These are phyloP conservation scores for Pythium grandisporangium DNA, from an alignment of 352 stramenopile species.

Conservation along the genomic window DNA sequence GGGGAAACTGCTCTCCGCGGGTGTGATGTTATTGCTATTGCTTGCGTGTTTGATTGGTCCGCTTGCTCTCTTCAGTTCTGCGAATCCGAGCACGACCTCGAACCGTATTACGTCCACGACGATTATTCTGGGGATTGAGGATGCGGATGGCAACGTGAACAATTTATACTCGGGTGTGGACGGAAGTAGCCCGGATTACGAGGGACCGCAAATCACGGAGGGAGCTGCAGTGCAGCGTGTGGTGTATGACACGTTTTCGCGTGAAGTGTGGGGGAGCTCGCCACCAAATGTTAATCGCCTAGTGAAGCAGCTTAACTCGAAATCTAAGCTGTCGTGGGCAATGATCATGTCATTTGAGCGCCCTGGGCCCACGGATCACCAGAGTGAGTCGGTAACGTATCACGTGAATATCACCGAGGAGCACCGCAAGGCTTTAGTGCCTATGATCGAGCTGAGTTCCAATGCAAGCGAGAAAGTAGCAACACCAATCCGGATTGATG, in stretches of 20 bases:
- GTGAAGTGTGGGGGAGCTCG: slow-evolving; percentile 62
- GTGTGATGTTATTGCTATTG: slow-evolving; percentile 72
- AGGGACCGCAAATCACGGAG: slow-evolving; percentile 58
- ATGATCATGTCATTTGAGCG: slow-evolving; percentile 61
- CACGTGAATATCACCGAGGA: slow-evolving; percentile 28
- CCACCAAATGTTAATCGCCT: slow-evolving; percentile 65
- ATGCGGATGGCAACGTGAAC: slow-evolving; percentile 67
- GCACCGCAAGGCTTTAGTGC: slow-evolving; percentile 55
- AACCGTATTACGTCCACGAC: slow-evolving; percentile 60
- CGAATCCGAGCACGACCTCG: slow-evolving; percentile 68
- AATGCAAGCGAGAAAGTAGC: slow-evolving; percentile 11
- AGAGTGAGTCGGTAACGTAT: slow-evolving; percentile 50
- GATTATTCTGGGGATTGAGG: slow-evolving; percentile 63
- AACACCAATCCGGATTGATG: slow-evolving; percentile 32
- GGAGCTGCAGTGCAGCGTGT: slow-evolving; percentile 70
- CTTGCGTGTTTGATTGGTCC: slow-evolving; percentile 70
- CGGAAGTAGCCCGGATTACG: slow-evolving; percentile 58
- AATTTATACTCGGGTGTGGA: slow-evolving; percentile 66
- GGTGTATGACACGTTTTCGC: slow-evolving; percentile 70
- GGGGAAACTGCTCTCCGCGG: slow-evolving; percentile 58
- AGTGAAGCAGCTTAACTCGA: slow-evolving; percentile 62
- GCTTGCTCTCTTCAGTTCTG: slow-evolving; percentile 78
- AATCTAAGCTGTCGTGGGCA: slow-evolving; percentile 59
- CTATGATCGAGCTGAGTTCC: slow-evolving; percentile 55
- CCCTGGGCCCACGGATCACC: slow-evolving; percentile 44